Conservation (phyloP, 176 grass and related monocot genomes). For the Tillandsia leiboldiana region DNA sequence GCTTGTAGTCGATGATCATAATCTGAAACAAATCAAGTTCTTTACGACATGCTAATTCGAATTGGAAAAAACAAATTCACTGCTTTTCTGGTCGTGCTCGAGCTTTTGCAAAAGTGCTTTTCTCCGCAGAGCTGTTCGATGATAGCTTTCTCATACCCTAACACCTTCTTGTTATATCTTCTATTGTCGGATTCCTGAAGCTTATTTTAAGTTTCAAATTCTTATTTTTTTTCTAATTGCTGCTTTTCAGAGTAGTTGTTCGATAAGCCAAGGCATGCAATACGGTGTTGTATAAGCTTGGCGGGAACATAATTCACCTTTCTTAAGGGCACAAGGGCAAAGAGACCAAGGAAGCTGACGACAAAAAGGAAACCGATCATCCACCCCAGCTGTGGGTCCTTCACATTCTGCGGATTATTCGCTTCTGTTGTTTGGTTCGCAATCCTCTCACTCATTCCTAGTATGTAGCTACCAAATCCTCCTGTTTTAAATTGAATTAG, state of each 20-base stretch:
- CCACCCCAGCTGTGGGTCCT: constrained; percentile 40
- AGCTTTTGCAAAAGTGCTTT: too few relatives aligned
- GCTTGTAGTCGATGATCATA: constrained; percentile 88
- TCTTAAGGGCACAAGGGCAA: constrained; percentile 42
- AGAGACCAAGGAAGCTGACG: constrained; percentile 47
- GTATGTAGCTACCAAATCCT: constrained; percentile 46
- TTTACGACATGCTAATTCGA: background rate
- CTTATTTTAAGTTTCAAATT: too few relatives aligned
- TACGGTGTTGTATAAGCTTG: background rate
- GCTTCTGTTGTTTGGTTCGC: constrained; percentile 38
- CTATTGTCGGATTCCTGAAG: too few relatives aligned
- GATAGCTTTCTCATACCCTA: too few relatives aligned
- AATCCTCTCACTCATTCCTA: constrained; percentile 32
- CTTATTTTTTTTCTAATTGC: too few relatives aligned
- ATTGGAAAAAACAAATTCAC: background rate
- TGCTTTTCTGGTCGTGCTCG: too few relatives aligned
- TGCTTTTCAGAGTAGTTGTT: too few relatives aligned
- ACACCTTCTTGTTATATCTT: too few relatives aligned
- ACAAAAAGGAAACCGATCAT: constrained; percentile 49
- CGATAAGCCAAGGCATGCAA: too few relatives aligned
- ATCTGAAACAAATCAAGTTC: constrained; percentile 29
- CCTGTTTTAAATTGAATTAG: constrained; percentile 15
- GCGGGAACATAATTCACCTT: constrained; percentile 25
- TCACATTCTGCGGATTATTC: constrained; percentile 35
- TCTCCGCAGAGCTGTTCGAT: too few relatives aligned